phyloP scores from a whole-genome alignment of 2,329 filamentous ascomycete genomes.

The Didymosphaeria variabile region DNA sequence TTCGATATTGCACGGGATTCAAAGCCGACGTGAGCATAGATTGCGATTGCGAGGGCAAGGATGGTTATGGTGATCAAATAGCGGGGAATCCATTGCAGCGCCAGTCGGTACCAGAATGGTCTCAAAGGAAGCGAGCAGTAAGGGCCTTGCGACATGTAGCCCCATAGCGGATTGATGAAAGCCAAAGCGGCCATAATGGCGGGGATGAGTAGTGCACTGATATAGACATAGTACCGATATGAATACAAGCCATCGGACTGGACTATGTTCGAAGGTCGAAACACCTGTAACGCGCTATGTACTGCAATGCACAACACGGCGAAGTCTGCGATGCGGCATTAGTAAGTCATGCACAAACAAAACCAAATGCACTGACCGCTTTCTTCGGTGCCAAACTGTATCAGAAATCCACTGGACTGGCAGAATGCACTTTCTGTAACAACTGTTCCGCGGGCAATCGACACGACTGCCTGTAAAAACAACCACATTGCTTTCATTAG shows the following conservation, averaged over 20 bases:
- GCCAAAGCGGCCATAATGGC: conserved; percentile 68
- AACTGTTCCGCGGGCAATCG: conserved; percentile 63
- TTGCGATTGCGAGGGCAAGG: conserved; percentile 69
- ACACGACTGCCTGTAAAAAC: conserved; percentile 69
- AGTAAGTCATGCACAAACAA: conserved; percentile 11
- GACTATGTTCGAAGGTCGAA: conserved; percentile 59
- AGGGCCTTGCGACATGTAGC: conserved; percentile 70
- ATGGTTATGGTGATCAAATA: conserved; percentile 74
- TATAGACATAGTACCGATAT: conserved; percentile 69
- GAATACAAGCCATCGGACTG: conserved; percentile 73
- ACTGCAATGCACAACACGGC: conserved; percentile 77
- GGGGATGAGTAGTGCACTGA: conserved; percentile 66
- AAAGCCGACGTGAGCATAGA: conserved; percentile 73
- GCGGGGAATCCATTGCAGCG: conserved; percentile 76
- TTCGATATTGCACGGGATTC: conserved; percentile 49
- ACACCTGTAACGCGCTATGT: conserved; percentile 77
- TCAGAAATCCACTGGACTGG: conserved; percentile 73
- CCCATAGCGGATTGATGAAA: conserved; percentile 64
- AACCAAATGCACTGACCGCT: conserved; percentile 58
- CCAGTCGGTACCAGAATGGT: conserved; percentile 74
- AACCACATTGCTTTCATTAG: conserved; percentile 75
- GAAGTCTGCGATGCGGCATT: conserved; percentile 59
- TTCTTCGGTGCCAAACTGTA: conserved; percentile 72
- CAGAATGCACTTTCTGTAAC: conserved; percentile 66
- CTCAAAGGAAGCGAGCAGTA: conserved; percentile 75